phyloP scores from a whole-genome alignment of 2,329 filamentous ascomycete genomes.

The Fusarium illudens region DNA sequence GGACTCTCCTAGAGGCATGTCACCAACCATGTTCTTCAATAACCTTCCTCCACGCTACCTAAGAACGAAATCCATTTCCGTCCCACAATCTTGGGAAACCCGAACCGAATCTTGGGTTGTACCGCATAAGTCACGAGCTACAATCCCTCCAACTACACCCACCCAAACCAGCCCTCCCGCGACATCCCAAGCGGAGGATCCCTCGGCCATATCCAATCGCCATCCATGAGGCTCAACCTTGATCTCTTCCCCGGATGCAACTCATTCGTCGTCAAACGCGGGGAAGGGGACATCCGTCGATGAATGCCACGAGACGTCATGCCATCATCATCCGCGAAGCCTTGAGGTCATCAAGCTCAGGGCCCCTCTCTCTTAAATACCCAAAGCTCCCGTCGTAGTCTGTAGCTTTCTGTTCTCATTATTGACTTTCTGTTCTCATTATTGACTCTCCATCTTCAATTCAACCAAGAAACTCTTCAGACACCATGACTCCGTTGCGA shows the following conservation, averaged over 20 bases:
- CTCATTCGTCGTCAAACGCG: conserved; percentile 2
- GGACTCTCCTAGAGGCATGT: too few species aligned
- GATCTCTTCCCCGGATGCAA: not conserved
- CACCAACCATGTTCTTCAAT: not conserved
- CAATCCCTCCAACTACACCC: not conserved
- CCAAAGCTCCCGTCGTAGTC: not conserved
- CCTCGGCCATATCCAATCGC: conserved; percentile 16
- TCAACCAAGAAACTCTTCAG: not conserved
- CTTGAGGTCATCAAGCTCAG: conserved; percentile 21
- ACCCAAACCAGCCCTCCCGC: conserved; percentile 9
- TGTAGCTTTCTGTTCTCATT: not conserved
- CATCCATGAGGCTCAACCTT: conserved; percentile 7
- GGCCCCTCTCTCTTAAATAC: not conserved
- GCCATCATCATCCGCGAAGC: conserved; percentile 26
- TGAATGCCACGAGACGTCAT: conserved; percentile 31
- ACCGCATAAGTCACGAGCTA: conserved; percentile 1
- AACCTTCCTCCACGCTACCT: not conserved
- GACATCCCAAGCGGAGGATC: not conserved
- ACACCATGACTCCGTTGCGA: conserved; percentile 25
- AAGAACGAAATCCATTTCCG: not conserved
- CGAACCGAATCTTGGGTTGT: not conserved
- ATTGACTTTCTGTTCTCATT: not conserved
- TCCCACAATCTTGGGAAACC: not conserved
- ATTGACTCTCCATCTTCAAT: not conserved
- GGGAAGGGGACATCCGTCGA: conserved; percentile 1